Conservation (phyloP, 805 yeast genomes). For the Nakazawaea ambrosiae region DNA sequence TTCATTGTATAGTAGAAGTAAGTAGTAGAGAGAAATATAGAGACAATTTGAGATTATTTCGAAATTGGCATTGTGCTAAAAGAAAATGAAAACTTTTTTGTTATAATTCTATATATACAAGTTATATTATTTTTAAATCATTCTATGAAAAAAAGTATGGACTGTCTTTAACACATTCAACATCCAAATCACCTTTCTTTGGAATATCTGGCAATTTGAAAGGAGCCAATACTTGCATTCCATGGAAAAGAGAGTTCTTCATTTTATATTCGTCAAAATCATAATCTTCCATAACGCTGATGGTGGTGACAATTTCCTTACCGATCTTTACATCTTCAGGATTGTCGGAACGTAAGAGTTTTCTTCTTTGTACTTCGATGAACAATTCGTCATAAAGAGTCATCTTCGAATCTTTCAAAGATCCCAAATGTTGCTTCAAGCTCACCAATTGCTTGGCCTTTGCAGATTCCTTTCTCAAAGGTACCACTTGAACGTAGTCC, state of each 20-base stretch:
- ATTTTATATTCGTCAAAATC: slow-evolving; percentile 17
- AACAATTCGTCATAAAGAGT: slow-evolving; percentile 68
- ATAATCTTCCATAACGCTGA: slow-evolving; percentile 34
- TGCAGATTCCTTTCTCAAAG: slow-evolving; percentile 44
- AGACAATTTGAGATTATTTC: too few species aligned
- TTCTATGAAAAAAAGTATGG: slow-evolving; percentile 68
- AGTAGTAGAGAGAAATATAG: background rate
- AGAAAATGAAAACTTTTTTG: too few species aligned
- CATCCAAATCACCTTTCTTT: slow-evolving; percentile 77
- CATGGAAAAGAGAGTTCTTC: slow-evolving; percentile 11
- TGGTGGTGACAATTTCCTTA: slow-evolving; percentile 56
- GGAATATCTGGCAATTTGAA: slow-evolving; percentile 69
- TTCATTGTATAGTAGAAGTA: too few species aligned
- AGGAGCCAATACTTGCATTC: slow-evolving; percentile 52
- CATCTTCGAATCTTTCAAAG: slow-evolving; percentile 44
- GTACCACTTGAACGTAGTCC: slow-evolving; percentile 56
- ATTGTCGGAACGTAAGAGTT: slow-evolving; percentile 44
- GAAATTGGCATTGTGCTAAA: too few species aligned
- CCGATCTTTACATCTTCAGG: slow-evolving; percentile 44
- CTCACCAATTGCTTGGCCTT: slow-evolving; percentile 42
- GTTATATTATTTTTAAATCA: too few species aligned
- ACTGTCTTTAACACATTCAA: slow-evolving; percentile 61
- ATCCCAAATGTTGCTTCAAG: slow-evolving; percentile 41
- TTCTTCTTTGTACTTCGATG: slow-evolving; percentile 59
- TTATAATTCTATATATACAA: too few species aligned